These are phyloP conservation scores for Nicotiana noctiflora DNA, from an alignment of 257 asterid genomes.

Conservation along the genomic window DNA sequence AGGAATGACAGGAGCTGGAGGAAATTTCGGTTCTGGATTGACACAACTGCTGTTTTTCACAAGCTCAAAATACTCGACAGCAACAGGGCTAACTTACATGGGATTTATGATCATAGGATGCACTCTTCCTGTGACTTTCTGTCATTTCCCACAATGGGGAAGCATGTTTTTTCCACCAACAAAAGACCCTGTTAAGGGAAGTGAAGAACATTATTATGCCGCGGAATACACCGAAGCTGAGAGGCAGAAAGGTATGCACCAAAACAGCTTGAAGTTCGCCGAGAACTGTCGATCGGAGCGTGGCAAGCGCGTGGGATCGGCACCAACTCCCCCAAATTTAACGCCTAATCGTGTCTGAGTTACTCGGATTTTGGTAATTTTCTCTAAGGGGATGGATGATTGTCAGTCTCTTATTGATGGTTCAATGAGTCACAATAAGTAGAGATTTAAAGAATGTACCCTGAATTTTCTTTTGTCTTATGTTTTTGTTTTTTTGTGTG, in stretches of 20 bases:
- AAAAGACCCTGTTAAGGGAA: conserved; percentile 11
- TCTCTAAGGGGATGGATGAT: not conserved
- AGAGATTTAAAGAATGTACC: not conserved
- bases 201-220: conserved; percentile 28
- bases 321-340: conserved; percentile 26
- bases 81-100: conserved; percentile 35
- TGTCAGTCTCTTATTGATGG: not conserved
- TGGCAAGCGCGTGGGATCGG: conserved; percentile 37
- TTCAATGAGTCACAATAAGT: not conserved
- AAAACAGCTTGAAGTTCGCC: conserved; percentile 46
- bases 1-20: conserved; percentile 40
- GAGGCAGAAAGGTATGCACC: conserved; percentile 46
- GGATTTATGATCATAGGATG: conserved; percentile 48
- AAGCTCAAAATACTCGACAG: conserved; percentile 20
- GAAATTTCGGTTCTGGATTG: conserved; percentile 39
- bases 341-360: conserved; percentile 30
- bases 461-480: not conserved
- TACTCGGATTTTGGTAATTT: too few species aligned
- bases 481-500: too few species aligned
- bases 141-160: conserved; percentile 57
- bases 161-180: conserved; percentile 39
- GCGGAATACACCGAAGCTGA: conserved; percentile 32
- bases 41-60: conserved; percentile 36
- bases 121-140: conserved; percentile 30
- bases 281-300: conserved; percentile 53